Conservation (phyloP, 2,329 filamentous ascomycete species). For the Cladosporium halotolerans region DNA sequence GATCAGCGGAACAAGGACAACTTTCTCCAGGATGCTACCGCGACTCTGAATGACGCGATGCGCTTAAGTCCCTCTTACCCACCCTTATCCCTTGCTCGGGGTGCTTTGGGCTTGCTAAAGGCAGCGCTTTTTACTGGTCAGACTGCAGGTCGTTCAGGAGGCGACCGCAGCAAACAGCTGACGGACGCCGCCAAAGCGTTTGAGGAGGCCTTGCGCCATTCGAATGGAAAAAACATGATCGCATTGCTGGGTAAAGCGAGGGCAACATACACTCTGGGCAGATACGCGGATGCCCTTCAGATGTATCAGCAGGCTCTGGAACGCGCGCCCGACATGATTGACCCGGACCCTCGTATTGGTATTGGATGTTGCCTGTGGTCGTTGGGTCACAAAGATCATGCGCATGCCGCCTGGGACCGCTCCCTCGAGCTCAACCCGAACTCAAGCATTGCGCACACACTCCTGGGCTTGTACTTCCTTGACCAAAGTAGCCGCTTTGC, state of each 20-base stretch:
- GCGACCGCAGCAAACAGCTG: slow-evolving; percentile 7
- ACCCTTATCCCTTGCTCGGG: slow-evolving; percentile 83
- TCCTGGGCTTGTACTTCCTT: slow-evolving; percentile 85
- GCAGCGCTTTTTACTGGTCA: slow-evolving; percentile 57
- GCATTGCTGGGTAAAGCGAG: slow-evolving; percentile 85
- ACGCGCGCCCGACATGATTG: slow-evolving; percentile 78
- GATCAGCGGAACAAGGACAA: slow-evolving; percentile 87
- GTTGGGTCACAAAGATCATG: slow-evolving; percentile 87
- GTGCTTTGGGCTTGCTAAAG: slow-evolving; percentile 79
- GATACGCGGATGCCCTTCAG: slow-evolving; percentile 75
- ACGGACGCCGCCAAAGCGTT: slow-evolving; percentile 77
- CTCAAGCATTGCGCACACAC: slow-evolving; percentile 83
- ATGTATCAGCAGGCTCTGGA: slow-evolving; percentile 81
- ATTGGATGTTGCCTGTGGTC: slow-evolving; percentile 98
- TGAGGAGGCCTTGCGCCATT: slow-evolving; percentile 83
- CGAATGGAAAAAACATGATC: slow-evolving; percentile 82
- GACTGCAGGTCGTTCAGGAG: slow-evolving; percentile 1
- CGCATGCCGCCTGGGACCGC: slow-evolving; percentile 83
- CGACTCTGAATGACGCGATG: slow-evolving; percentile 88
- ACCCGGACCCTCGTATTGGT: slow-evolving; percentile 91
- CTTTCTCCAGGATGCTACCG: slow-evolving; percentile 85
- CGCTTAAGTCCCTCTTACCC: slow-evolving; percentile 89
- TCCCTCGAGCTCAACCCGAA: slow-evolving; percentile 74
- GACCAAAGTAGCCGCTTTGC: slow-evolving; percentile 77
- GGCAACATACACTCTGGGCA: slow-evolving; percentile 77